A percentile compares a stretch with the other conserved stretches of the same genome.
These are phyloP conservation scores for Leptographium flavum DNA, from an alignment of 2,329 filamentous ascomycete species.

Conservation along the genomic window DNA sequence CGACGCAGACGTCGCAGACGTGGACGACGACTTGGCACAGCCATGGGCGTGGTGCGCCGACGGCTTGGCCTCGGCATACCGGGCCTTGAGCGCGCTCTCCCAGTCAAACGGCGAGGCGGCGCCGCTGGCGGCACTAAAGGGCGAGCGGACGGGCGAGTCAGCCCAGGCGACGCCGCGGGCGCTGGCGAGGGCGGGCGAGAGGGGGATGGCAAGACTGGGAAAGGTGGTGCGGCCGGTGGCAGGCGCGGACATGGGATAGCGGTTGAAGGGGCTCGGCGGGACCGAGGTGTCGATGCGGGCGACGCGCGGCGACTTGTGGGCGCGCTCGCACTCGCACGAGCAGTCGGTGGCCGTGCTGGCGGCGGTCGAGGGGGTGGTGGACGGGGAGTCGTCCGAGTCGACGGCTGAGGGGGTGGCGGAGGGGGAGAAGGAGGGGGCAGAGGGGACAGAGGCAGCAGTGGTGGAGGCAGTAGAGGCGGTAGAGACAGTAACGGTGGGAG, in stretches of 20 bases:
- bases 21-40: conserved; percentile 9
- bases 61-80: conserved; percentile 43
- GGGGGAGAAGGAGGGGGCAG: neutral
- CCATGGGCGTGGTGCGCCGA: conserved; percentile 9
- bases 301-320: conserved; percentile 32
- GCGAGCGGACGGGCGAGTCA: conserved; percentile 61
- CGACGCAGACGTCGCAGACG: too few relatives aligned
- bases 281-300: conserved; percentile 22
- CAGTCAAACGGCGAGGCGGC: conserved; percentile 63
- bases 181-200: conserved; percentile 45
- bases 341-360: conserved; percentile 22
- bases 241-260: conserved; percentile 43
- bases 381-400: neutral
- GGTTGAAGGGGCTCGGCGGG: conserved; percentile 35
- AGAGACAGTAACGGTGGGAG: too few relatives aligned
- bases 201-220: conserved; percentile 61
- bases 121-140: conserved; percentile 55
- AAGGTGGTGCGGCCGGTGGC: conserved; percentile 45
- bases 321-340: conserved; percentile 36
- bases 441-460: too few relatives aligned
- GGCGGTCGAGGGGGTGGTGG: conserved; percentile 16
- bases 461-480: too few relatives aligned
- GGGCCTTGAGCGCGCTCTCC: conserved; percentile 55
- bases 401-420: neutral
- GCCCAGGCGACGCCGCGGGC: conserved; percentile 14